phyloP scores from a whole-genome alignment of 768 basidiomycete species.

The Phylloporus scabripes region DNA sequence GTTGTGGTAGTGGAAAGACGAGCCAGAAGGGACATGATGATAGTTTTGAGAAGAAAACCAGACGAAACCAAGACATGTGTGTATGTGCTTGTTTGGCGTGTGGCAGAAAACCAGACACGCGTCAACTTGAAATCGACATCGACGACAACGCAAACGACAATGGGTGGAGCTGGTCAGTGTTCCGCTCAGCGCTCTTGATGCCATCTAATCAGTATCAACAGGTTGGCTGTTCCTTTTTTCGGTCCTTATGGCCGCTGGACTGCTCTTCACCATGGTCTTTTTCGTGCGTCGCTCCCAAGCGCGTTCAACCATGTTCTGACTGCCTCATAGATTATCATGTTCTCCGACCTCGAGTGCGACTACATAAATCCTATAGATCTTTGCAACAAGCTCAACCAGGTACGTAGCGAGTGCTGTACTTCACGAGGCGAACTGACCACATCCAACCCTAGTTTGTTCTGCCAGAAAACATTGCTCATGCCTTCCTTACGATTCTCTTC shows the following conservation, averaged over 20 bases:
- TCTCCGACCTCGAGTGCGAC: slow-evolving; percentile 98
- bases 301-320: neutral
- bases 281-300: slow-evolving; percentile 61
- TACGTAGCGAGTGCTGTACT: slow-evolving; percentile 31
- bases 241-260: slow-evolving; percentile 89
- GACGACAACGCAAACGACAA: slow-evolving; percentile 13
- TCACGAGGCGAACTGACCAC: neutral
- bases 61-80: neutral
- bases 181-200: neutral
- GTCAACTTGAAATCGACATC: neutral
- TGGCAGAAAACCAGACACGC: slow-evolving; percentile 23
- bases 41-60: slow-evolving; percentile 9
- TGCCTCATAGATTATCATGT: slow-evolving; percentile 89
- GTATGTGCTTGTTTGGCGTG: slow-evolving; percentile 26
- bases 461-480: slow-evolving; percentile 94
- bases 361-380: slow-evolving; percentile 99
- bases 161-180: slow-evolving; percentile 42
- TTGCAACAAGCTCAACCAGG: slow-evolving; percentile 98
- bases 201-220: slow-evolving; percentile 25
- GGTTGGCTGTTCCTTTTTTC: slow-evolving; percentile 97
- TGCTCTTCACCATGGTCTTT: slow-evolving; percentile 99
- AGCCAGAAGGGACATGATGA: slow-evolving; percentile 28
- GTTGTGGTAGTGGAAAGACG: slow-evolving; percentile 24
- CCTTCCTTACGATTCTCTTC: slow-evolving; percentile 86
- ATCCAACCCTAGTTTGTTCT: slow-evolving; percentile 83